Percentiles rank a stretch among this genome's conserved stretches.
Conservation (phyloP, 495 filamentous ascomycete genomes). For the Neurospora terricola region DNA sequence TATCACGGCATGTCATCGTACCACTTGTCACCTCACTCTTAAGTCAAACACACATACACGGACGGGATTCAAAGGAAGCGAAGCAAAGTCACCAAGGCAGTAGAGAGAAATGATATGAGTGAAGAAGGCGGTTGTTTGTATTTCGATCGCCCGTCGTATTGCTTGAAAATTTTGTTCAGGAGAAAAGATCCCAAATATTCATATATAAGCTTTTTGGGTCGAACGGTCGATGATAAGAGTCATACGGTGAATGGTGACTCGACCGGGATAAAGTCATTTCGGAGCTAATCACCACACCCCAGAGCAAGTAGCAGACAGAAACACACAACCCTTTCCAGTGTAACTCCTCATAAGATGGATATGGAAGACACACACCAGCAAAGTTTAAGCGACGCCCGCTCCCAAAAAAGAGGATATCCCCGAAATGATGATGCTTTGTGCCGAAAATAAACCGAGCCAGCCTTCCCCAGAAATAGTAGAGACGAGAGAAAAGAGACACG, state of each 20-base stretch:
- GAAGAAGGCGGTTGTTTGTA: background rate
- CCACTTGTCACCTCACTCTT: background rate
- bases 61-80: no score
- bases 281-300: background rate
- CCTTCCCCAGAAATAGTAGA: background rate
- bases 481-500: background rate
- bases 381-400: background rate
- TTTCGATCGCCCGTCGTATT: background rate
- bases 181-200: background rate
- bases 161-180: background rate
- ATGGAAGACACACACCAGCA: background rate
- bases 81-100: background rate
- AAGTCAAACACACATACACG: background rate
- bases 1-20: background rate
- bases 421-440: conserved; percentile 1
- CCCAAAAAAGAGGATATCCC: background rate
- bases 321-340: background rate
- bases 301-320: background rate
- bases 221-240: background rate
- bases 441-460: background rate
- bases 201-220: background rate
- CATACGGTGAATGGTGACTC: background rate
- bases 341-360: background rate
- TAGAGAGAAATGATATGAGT: background rate
- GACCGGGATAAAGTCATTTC: background rate